Conservation (phyloP, 2,329 filamentous ascomycete genomes). For the Monosporascus sp. region DNA sequence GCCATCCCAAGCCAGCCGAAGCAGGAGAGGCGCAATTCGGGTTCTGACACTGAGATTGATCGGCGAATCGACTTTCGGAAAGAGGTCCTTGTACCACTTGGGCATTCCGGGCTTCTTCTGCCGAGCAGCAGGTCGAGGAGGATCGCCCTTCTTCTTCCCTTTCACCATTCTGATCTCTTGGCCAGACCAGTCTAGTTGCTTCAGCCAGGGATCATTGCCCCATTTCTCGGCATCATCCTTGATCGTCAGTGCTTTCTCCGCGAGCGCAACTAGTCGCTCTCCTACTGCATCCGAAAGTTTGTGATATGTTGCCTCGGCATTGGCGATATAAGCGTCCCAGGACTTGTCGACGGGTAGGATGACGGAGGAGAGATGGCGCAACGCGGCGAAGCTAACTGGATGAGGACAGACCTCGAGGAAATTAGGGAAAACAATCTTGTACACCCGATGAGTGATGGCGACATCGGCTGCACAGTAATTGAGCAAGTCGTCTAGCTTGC, state of each 20-base stretch:
- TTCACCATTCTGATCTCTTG: conserved; percentile 91
- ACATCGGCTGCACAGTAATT: conserved; percentile 97
- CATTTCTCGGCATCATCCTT: conserved; percentile 67
- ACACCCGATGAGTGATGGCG: conserved; percentile 87
- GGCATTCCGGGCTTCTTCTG: conserved; percentile 97
- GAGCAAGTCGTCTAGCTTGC: conserved; percentile 73
- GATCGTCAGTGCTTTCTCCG: conserved; percentile 70
- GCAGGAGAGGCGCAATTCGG: conserved; percentile 76
- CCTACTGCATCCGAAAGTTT: conserved; percentile 72
- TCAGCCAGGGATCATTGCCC: conserved; percentile 80
- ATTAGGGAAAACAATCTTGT: conserved; percentile 84
- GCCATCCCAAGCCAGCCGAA: conserved; percentile 84
- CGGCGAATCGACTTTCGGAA: conserved; percentile 58
- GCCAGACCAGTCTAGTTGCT: conserved; percentile 91
- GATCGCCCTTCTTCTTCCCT: conserved; percentile 79
- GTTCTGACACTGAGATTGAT: conserved; percentile 83
- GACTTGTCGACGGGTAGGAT: conserved; percentile 84
- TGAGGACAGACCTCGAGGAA: conserved; percentile 90
- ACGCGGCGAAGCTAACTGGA: conserved; percentile 91
- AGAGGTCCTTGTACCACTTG: conserved; percentile 92
- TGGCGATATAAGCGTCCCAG: conserved; percentile 81
- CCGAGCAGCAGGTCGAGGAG: conserved; percentile 67
- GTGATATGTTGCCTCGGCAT: conserved; percentile 80
- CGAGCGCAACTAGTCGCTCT: conserved; percentile 65
- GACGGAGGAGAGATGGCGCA: conserved; percentile 88